Conservation (phyloP, 2,329 filamentous ascomycete species). For the Emmonsia crescens region DNA sequence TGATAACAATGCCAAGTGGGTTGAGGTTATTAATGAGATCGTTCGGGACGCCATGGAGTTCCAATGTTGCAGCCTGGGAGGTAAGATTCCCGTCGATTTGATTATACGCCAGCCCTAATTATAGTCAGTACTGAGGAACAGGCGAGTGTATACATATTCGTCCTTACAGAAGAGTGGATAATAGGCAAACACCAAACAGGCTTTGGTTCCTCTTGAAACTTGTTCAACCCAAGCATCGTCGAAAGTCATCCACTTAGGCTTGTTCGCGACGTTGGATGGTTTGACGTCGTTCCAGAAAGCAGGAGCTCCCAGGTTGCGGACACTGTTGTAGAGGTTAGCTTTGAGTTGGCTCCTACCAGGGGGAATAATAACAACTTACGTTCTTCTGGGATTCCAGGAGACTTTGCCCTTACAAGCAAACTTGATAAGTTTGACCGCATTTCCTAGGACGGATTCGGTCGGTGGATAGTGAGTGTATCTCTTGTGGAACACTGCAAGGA, state of each 20-base stretch:
- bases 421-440: constrained; percentile 50
- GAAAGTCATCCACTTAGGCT: constrained; percentile 66
- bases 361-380: constrained; percentile 27
- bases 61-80: constrained; percentile 47
- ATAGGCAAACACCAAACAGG: constrained; percentile 58
- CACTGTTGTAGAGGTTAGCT: constrained; percentile 1
- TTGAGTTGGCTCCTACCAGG: not conserved
- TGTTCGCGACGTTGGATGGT: constrained; percentile 50
- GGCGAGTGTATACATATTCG: constrained; percentile 41
- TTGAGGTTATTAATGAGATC: constrained; percentile 52
- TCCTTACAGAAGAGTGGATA: constrained; percentile 38
- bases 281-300: constrained; percentile 58
- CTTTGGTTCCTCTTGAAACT: constrained; percentile 56
- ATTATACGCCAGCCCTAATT: constrained; percentile 35
- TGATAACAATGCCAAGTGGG: constrained; percentile 49
- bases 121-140: constrained; percentile 5
- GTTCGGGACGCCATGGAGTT: constrained; percentile 43
- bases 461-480: constrained; percentile 55
- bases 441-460: constrained; percentile 59
- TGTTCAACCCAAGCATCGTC: constrained; percentile 76
- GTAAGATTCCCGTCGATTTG: constrained; percentile 30
- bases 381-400: constrained; percentile 49
- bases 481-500: constrained; percentile 49
- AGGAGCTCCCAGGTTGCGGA: constrained; percentile 41
- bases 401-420: constrained; percentile 54